Percentiles rank a stretch among this genome's conserved stretches.
These are phyloP conservation scores for Sugiyamaella chiloensis DNA, from an alignment of 805 yeast species.

Conservation along the genomic window DNA sequence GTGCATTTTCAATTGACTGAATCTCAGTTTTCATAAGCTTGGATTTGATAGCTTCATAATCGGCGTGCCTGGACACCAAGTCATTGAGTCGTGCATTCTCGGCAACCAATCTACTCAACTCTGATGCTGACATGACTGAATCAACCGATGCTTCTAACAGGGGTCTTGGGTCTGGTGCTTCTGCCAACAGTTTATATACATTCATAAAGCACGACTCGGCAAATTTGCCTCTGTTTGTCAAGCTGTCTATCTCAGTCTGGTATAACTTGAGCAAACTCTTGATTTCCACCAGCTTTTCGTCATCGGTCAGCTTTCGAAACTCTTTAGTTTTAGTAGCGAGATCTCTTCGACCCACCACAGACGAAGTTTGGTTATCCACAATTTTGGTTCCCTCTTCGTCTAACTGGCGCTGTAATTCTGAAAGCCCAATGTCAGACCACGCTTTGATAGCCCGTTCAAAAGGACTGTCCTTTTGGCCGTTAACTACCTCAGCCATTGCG, in stretches of 20 bases:
- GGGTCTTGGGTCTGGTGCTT: constrained; percentile 92
- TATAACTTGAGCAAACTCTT: constrained; percentile 69
- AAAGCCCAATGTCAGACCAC: constrained; percentile 74
- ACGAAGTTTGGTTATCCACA: constrained; percentile 63
- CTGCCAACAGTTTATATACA: constrained; percentile 71
- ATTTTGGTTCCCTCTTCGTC: constrained; percentile 74
- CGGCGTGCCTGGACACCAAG: constrained; percentile 62
- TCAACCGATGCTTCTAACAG: constrained; percentile 67
- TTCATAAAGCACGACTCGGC: constrained; percentile 73
- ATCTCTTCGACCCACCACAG: constrained; percentile 67
- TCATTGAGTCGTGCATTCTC: constrained; percentile 48
- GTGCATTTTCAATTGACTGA: constrained; percentile 52
- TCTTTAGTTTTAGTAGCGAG: constrained; percentile 82
- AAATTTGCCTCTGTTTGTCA: constrained; percentile 72
- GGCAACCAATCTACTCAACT: constrained; percentile 47
- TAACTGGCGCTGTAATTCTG: constrained; percentile 63
- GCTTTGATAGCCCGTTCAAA: constrained; percentile 61
- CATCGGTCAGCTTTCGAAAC: constrained; percentile 69
- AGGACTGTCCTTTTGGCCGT: constrained; percentile 16
- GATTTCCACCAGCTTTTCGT: constrained; percentile 61
- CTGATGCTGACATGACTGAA: constrained; percentile 54
- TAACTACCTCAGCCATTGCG: too few relatives aligned
- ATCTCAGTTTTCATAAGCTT: constrained; percentile 60
- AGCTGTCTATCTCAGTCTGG: constrained; percentile 81
- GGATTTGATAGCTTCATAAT: constrained; percentile 71